Base-by-base conservation (phyloP, 169 alveolate genomes). In the Babesia ovata region DNA sequence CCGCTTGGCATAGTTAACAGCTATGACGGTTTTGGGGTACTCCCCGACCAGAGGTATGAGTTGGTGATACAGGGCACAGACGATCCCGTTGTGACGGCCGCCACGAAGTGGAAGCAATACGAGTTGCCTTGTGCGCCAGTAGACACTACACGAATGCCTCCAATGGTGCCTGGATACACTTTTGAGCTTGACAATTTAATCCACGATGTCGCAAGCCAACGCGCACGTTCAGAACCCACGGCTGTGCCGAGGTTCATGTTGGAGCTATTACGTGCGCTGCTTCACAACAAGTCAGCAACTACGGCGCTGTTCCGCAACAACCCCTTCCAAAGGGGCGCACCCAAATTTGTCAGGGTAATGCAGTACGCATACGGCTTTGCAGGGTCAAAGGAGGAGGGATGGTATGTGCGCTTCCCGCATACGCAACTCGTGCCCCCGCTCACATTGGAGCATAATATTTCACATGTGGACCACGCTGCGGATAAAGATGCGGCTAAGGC, bases 361-460 rank as follows among this genome's bases (percentile, higher is more conserved):
- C 69, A 69, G 71, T 81, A 81, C 73, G 49, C 44, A 46, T 81
- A 81, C 72, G 19, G 48, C 17, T 69, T 58, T 28, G 22, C 73
- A 4, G 60, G 29, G 39, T 22, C 74, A n/a, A 52, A 16, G 29
- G 81, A 61, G 21, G n/a, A 29, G 12, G 33, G 50, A 8, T 70
- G 79, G 82, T 61, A 62, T 63, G 39, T 24, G 42, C 39, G 88
- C 16, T 22, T 45, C 8, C 16, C n/a, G 33, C 44, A 22, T 13
- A 50, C 79, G 24, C 65, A 65, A 24, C 33, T 81, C 46, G 71
- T 71, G 28, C 88, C 88, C 12, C 86, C 86, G 26, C 85, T 71
- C 11, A 50, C 46, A 0, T 44, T 69, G 42, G 48, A 36, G 42
- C 59, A 59, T 2, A 6, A 19, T 10, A 14, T 19, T 2, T 26